Evolutionary conservation across 441 rosid genomes (phyloP), one percentile per base, ranked within the genome.

Genomic region (Dalechampia spathulata): DNA sequence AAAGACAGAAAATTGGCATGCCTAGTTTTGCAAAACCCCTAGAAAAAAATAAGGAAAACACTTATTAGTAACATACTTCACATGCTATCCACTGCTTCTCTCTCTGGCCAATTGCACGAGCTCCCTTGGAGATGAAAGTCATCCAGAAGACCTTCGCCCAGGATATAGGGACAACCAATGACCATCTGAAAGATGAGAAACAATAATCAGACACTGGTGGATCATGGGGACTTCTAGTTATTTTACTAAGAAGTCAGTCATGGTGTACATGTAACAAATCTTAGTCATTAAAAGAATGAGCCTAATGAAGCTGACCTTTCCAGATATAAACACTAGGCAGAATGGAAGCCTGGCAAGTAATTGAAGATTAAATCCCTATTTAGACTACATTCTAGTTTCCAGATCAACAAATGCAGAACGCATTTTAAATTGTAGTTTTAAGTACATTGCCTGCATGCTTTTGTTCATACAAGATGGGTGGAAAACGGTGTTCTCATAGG

Each of bases 61-160:
- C 11, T 47, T 32, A 17, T 52, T 38, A 32, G 37, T 39, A 36
- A 58, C 77, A 65, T 79, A 85, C 97, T 60, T 89, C 87, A 65
- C 81, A 74, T 21, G 92, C 77, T 61, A 85, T 46, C 98, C 96
- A 87, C 55, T 52, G 85, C 74, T 75, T 92, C 78, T 92, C 95
- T 71, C 86, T 78, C 64, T 79, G 78, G 60, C 97, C 99, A 66
- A 92, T 79, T 16, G 90, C 92, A 61, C 66, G 83, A 65, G 83
- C 95, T 57, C 96, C 99, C 59, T 81, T 80, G 57, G 90, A 75
- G 68, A 89, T 62, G 12, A 93, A 66, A 55, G 78, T 61, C 62
- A 65, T 64, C 96, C 97, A 87, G 64, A 89, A 85, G 56, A 83
- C 85, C 75, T 65, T 80, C 39, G 68, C 72, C 96, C 98, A 92